These are phyloP conservation scores for Suillus fuscotomentosus DNA, from an alignment of 768 basidiomycete genomes.

Conservation along the genomic window DNA sequence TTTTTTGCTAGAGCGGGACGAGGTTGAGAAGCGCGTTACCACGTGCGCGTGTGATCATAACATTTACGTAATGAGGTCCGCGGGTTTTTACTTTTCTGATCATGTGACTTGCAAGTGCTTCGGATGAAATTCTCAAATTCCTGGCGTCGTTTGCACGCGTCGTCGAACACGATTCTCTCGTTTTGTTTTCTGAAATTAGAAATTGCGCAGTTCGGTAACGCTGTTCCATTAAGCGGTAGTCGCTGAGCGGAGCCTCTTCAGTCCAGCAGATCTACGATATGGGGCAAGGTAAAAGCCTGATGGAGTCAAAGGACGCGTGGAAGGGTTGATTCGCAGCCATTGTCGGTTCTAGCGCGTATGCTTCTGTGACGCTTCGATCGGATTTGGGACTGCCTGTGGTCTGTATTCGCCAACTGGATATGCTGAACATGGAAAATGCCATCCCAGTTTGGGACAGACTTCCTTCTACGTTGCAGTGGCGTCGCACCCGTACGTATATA, in stretches of 20 bases:
- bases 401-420: neutral
- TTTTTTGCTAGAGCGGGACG: neutral
- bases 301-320: neutral
- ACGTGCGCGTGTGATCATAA: neutral
- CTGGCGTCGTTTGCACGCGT: neutral
- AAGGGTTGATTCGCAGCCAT: slow-evolving; percentile 4
- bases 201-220: neutral
- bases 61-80: neutral
- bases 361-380: neutral
- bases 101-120: neutral
- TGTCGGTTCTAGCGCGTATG: neutral
- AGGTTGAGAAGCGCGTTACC: neutral
- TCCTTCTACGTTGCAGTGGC: slow-evolving; percentile 23
- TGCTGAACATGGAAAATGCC: neutral
- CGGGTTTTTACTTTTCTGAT: neutral
- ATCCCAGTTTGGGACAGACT: slow-evolving; percentile 8
- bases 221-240: neutral
- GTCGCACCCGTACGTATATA: neutral
- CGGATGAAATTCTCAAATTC: neutral
- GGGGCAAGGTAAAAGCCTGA: neutral
- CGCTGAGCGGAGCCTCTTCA: neutral
- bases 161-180: neutral
- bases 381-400: neutral
- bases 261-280: neutral
- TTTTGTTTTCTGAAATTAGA: slow-evolving; percentile 1